A percentile compares a stretch with the other conserved stretches of the same genome.
Conservation (phyloP, 306 rosid genomes). For the Glycyrrhiza uralensis region DNA sequence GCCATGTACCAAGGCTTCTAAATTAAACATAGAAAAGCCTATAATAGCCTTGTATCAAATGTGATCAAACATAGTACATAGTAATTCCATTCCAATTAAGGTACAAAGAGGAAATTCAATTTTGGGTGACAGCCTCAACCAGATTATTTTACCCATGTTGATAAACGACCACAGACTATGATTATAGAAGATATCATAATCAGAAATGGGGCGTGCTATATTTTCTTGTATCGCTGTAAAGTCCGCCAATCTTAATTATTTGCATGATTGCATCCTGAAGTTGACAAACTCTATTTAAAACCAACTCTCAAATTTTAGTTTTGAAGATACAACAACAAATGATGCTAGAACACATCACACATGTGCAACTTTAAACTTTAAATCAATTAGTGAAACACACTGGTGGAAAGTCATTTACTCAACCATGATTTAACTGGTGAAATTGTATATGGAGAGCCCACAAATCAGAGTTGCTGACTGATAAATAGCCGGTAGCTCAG, state of each 20-base stretch:
- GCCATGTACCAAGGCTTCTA: neutral
- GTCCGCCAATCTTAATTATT: neutral
- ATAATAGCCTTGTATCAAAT: neutral
- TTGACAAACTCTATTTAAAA: neutral
- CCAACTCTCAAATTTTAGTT: neutral
- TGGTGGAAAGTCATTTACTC: neutral
- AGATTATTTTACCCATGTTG: neutral
- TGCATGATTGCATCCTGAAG: neutral
- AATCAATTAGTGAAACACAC: neutral
- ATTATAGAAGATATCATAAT: neutral
- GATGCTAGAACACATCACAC: neutral
- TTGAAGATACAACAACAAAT: neutral
- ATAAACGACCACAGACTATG: neutral
- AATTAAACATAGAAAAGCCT: neutral
- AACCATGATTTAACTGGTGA: neutral
- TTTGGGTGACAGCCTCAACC: neutral
- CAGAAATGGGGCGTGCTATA: neutral
- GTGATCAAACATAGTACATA: neutral
- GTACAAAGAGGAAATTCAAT: neutral
- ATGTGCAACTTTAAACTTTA: neutral
- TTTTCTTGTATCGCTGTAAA: neutral
- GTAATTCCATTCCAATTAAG: neutral
- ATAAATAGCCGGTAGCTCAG: constrained; percentile 7
- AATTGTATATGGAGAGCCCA: neutral
- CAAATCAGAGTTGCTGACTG: neutral